Evolutionary conservation across 148 eudicot genomes (phyloP).

Genomic region (Persicaria maculosa): DNA sequence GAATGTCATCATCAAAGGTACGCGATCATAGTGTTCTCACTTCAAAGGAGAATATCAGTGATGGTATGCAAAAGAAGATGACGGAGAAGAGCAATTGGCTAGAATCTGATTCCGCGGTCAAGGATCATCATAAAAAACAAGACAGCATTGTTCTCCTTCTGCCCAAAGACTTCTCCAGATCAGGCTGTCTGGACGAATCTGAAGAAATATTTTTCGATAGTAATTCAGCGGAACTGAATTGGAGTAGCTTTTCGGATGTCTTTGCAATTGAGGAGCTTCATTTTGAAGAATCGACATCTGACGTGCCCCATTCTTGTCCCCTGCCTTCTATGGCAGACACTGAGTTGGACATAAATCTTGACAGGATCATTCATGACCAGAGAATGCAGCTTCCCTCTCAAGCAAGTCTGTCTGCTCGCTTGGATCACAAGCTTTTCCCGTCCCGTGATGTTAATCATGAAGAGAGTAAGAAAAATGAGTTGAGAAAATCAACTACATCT

Average conservation of each 20-base stretch:
- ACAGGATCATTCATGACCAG: conserved; percentile 24
- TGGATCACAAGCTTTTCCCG: background rate
- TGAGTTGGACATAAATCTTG: conserved; percentile 31
- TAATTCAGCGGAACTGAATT: conserved; percentile 30
- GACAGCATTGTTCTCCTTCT: conserved; percentile 40
- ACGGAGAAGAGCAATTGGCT: conserved; percentile 15
- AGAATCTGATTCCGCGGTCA: conserved; percentile 12
- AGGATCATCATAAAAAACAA: conserved; percentile 24
- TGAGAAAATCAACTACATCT: conserved; percentile 4
- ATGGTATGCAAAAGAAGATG: conserved; percentile 13
- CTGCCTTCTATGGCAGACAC: conserved; percentile 17
- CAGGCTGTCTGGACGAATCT: conserved; percentile 24
- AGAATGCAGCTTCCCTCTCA: conserved; percentile 21
- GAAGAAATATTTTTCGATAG: conserved; percentile 29
- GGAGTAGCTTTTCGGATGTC: conserved; percentile 34
- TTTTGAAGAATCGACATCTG: too few relatives aligned
- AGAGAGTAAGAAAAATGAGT: conserved; percentile 11
- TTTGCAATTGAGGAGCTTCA: conserved; percentile 33
- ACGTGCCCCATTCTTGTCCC: too few relatives aligned
- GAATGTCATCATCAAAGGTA: conserved; percentile 24
- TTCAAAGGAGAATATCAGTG: conserved; percentile 19
- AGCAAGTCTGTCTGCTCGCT: conserved; percentile 6
- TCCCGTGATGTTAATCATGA: background rate
- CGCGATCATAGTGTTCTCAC: conserved; percentile 10
- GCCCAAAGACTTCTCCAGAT: conserved; percentile 37